Percentiles rank a stretch among this genome's conserved stretches.
phyloP scores from a whole-genome alignment of 75 land plant genomes.

The Pinus tabuliformis region DNA sequence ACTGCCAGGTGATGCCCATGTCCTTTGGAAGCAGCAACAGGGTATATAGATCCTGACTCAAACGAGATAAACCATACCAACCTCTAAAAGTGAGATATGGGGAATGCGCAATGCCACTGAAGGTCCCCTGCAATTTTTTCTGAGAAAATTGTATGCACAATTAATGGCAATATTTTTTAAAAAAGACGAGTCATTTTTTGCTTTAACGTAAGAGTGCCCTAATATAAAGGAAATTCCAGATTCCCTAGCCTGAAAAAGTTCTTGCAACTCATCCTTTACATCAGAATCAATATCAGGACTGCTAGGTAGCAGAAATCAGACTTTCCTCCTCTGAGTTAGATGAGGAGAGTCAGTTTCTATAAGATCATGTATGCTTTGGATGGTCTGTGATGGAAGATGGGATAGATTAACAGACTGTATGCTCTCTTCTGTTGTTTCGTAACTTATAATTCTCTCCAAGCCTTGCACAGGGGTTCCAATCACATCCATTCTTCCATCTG shows the following conservation, averaged over 20 bases:
- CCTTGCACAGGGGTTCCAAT: constrained; percentile 22
- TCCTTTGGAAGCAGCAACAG: too few species aligned
- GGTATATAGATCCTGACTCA: constrained; percentile 8
- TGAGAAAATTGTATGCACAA: constrained; percentile 40
- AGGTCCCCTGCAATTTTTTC: constrained; percentile 46
- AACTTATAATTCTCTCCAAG: constrained; percentile 1
- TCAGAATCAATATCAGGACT: constrained; percentile 17
- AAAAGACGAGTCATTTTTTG: constrained; percentile 32
- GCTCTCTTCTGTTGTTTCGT: constrained; percentile 7
- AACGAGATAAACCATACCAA: constrained; percentile 53
- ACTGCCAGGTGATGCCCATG: too few species aligned
- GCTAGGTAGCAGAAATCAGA: constrained; percentile 29
- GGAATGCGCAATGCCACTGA: constrained; percentile 38
- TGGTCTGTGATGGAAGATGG: neutral
- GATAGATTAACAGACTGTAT: constrained; percentile 1
- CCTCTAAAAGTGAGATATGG: constrained; percentile 44
- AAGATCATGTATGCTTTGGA: constrained; percentile 5
- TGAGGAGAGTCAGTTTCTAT: constrained; percentile 8
- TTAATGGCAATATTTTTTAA: constrained; percentile 40
- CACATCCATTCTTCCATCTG: constrained; percentile 47
- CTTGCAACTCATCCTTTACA: constrained; percentile 27
- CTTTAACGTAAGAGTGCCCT: constrained; percentile 48
- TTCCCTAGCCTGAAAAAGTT: constrained; percentile 40
- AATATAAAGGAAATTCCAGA: constrained; percentile 53
- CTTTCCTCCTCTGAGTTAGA: constrained; percentile 21